phyloP scores from a whole-genome alignment of 495 filamentous ascomycete genomes.

The Lophium mytilinum region DNA sequence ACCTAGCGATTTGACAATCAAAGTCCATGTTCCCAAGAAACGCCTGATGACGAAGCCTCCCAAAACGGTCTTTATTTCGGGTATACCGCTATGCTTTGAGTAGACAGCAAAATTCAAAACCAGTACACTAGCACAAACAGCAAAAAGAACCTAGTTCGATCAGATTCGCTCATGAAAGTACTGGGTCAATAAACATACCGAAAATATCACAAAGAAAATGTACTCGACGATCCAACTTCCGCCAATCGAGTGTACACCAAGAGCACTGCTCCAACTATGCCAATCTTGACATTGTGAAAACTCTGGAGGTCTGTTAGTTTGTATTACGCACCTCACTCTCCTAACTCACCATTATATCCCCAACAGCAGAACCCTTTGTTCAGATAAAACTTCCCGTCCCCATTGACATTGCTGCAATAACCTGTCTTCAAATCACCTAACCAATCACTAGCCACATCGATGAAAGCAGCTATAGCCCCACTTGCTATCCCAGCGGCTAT shows the following conservation, averaged over 20 bases:
- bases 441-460: constrained; percentile 93
- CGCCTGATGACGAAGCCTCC: constrained; percentile 89
- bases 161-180: background rate
- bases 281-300: constrained; percentile 71
- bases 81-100: constrained; percentile 93
- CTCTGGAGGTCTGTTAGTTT: constrained; percentile 34
- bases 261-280: constrained; percentile 72
- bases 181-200: constrained; percentile 43
- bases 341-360: constrained; percentile 65
- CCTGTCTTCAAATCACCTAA: constrained; percentile 89
- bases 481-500: constrained; percentile 71
- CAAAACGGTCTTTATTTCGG: constrained; percentile 94
- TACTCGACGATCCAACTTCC: constrained; percentile 79
- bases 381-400: constrained; percentile 80
- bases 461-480: constrained; percentile 74
- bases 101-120: constrained; percentile 79
- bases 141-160: constrained; percentile 61
- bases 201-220: constrained; percentile 72
- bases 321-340: background rate
- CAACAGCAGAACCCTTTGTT: constrained; percentile 88
- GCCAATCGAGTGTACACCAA: constrained; percentile 54
- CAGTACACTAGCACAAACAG: constrained; percentile 65
- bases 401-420: constrained; percentile 64
- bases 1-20: constrained; percentile 85
- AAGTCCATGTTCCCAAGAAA: constrained; percentile 90